Conservation (phyloP, 2,329 filamentous ascomycete genomes). For the Ceratocystis smalleyi region DNA sequence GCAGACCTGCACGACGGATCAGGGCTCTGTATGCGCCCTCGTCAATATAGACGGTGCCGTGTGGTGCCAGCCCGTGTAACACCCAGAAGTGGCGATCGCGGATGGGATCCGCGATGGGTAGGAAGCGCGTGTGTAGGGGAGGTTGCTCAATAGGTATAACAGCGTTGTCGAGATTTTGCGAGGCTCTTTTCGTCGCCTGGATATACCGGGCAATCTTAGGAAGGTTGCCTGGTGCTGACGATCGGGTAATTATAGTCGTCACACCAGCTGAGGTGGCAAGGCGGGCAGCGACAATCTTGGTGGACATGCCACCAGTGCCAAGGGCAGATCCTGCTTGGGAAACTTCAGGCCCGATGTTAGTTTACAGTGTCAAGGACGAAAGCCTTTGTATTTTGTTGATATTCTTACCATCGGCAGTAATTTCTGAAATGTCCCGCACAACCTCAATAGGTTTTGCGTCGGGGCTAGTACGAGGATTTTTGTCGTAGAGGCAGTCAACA, state of each 20-base stretch:
- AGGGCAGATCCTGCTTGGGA: constrained; percentile 77
- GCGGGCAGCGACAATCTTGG: constrained; percentile 86
- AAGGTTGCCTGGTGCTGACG: constrained; percentile 87
- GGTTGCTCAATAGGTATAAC: constrained; percentile 26
- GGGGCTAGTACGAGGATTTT: constrained; percentile 73
- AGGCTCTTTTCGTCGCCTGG: constrained; percentile 34
- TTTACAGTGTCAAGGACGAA: background rate
- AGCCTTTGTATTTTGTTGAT: background rate
- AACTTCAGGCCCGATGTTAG: constrained; percentile 34
- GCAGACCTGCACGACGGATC: constrained; percentile 65
- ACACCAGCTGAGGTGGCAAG: constrained; percentile 89
- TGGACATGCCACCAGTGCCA: constrained; percentile 93
- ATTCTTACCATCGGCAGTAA: constrained; percentile 60
- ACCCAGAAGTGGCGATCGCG: constrained; percentile 96
- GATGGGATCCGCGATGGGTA: constrained; percentile 70
- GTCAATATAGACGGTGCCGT: constrained; percentile 87
- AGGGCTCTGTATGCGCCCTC: constrained; percentile 72
- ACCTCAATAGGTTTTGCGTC: constrained; percentile 84
- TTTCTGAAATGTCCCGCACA: constrained; percentile 68
- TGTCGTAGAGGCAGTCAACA: constrained; percentile 92
- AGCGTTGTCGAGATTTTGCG: constrained; percentile 20
- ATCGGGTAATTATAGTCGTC: constrained; percentile 87
- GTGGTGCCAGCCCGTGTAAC: constrained; percentile 75
- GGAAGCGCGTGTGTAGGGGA: constrained; percentile 81
- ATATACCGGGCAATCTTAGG: constrained; percentile 70